Evolutionary conservation across 1,284 basidiomycete species (phyloP), one percentile per base, ranked within the genome.

Genomic region (Boletus mariae): DNA sequence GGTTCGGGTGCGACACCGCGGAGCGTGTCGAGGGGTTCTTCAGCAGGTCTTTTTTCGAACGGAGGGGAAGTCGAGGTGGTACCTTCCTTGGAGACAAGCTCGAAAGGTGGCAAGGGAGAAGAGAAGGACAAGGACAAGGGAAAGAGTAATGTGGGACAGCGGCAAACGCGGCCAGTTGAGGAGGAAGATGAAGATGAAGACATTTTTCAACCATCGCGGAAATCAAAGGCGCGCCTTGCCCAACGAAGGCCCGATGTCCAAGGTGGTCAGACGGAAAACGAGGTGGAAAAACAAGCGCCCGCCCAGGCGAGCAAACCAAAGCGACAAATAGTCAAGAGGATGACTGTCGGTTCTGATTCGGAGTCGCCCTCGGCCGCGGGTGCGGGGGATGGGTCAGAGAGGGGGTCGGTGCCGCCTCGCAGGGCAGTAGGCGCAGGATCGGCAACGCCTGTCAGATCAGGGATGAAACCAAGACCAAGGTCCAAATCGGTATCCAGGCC

Each of bases 391-490:
- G 37, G 2, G 10, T 15, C 15, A 61, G 58, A 1, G 53, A 61
- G 23, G 49, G 15, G 5, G 12, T 54, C 56, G 0, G 23, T 51
- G 15, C 57, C 66, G 0, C 57, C 62, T 20, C 56, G 64, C 29
- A 61, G 47, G 44, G 2, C 42, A 0, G 6, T 45, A 17, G 53
- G 40, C 31, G 2, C 23, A 13, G 51, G 32, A 15, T 55, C 54
- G 2, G 20, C 0, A 41, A 66, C 69, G 0, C 66, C 66, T 11
- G 48, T 71, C 49, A 68, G 57, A 40, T 67, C 66, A 2, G 56
- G 57, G 11, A 70, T 71, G 69, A 71, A 59, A 25, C 58, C 60
- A 29, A 56, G 57, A 38, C 56, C 56, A 7, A 62, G 49, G 13
- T 54, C 64, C 1, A 52, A 47, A 17, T 54, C 57, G 2, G 53